Conservation (phyloP, 2,329 filamentous ascomycete species). For the Aspergillus brasiliensis region DNA sequence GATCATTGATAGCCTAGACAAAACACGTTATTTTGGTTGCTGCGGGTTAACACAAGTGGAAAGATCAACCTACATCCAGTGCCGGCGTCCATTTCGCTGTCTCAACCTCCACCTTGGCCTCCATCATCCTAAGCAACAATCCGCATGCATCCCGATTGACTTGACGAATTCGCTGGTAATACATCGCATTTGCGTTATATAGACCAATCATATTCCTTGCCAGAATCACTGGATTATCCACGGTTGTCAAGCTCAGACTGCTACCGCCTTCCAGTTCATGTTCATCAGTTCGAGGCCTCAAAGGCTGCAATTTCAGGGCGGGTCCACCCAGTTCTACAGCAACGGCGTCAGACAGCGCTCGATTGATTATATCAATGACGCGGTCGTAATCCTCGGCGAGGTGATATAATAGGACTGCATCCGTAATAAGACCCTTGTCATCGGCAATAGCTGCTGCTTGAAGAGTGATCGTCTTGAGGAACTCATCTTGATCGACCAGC, state of each 20-base stretch:
- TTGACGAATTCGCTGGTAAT: constrained; percentile 61
- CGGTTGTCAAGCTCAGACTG: constrained; percentile 64
- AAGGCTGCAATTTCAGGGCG: constrained; percentile 73
- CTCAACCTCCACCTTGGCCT: constrained; percentile 62
- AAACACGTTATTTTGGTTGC: constrained; percentile 13
- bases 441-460: constrained; percentile 92
- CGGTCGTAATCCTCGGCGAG: constrained; percentile 93
- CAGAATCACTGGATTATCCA: constrained; percentile 67
- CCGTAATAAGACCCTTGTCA: constrained; percentile 88
- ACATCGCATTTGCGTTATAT: constrained; percentile 63
- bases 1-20: constrained; percentile 66
- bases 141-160: constrained; percentile 61
- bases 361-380: constrained; percentile 87
- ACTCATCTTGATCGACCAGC: constrained; percentile 76
- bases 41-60: not conserved
- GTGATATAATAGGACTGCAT: constrained; percentile 93
- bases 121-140: constrained; percentile 62
- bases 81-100: constrained; percentile 61
- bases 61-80: constrained; percentile 60
- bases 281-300: constrained; percentile 66
- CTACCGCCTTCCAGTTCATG: constrained; percentile 36
- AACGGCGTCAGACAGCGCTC: constrained; percentile 85
- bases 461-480: constrained; percentile 87
- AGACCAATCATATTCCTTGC: constrained; percentile 64
- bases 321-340: constrained; percentile 83